Evolutionary conservation across 1,284 basidiomycete species (phyloP).

Genomic region (Leccinum fallax): DNA sequence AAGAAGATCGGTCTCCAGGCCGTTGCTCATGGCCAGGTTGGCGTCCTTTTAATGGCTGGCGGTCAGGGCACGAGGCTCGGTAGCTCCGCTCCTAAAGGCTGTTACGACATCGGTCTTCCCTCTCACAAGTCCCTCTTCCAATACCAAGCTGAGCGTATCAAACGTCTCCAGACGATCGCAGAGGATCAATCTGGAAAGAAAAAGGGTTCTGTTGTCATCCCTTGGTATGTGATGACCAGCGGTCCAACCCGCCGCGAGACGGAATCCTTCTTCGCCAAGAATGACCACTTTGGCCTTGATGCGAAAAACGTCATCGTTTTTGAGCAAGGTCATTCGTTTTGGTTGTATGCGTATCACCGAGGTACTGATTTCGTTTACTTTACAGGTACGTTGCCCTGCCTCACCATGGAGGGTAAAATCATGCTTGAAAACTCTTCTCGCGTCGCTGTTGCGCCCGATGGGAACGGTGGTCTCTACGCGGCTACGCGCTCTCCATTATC

Average conservation of each 20-base stretch:
- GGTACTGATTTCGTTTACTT: constrained; percentile 9
- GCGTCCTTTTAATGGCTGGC: constrained; percentile 95
- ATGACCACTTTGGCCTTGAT: constrained; percentile 85
- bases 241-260: constrained; percentile 92
- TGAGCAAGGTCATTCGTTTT: constrained; percentile 78
- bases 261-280: constrained; percentile 80
- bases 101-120: constrained; percentile 95
- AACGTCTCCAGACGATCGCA: constrained; percentile 79
- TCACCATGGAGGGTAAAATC: constrained; percentile 94
- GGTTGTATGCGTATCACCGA: not conserved
- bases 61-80: constrained; percentile 97
- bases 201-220: constrained; percentile 67
- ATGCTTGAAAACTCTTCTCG: constrained; percentile 79
- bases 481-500: constrained; percentile 83
- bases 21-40: constrained; percentile 82
- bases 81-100: constrained; percentile 92
- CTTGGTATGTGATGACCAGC: constrained; percentile 99
- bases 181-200: constrained; percentile 55
- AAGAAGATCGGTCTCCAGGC: constrained; percentile 76
- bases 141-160: constrained; percentile 94
- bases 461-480: constrained; percentile 96
- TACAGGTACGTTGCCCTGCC: constrained; percentile 91
- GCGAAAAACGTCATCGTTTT: constrained; percentile 89
- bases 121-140: constrained; percentile 95
- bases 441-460: constrained; percentile 94